Evolutionary conservation across 2,329 filamentous ascomycete genomes (phyloP).

Genomic region (Botrytis aclada): DNA sequence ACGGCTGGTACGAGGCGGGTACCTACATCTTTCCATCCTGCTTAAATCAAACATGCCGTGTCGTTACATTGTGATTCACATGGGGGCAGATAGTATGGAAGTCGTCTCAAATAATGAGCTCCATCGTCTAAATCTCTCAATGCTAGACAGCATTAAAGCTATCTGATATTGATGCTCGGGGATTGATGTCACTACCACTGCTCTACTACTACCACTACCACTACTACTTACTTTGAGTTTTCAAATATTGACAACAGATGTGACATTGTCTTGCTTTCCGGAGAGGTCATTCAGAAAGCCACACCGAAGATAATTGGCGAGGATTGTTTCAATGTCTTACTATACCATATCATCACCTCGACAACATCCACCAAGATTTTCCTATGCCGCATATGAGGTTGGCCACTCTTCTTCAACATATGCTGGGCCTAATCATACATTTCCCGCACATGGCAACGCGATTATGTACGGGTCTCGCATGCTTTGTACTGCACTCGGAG

Average conservation of each 20-base stretch:
- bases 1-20: background rate
- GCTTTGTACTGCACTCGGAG: background rate
- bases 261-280: background rate
- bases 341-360: background rate
- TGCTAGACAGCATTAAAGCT: background rate
- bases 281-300: background rate
- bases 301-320: background rate
- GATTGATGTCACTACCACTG: background rate
- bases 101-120: background rate
- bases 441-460: constrained; percentile 2
- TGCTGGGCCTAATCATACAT: background rate
- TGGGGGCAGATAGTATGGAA: background rate
- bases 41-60: background rate
- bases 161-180: background rate
- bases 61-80: background rate
- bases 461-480: background rate
- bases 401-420: background rate
- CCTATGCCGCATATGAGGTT: background rate
- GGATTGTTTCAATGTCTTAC: background rate
- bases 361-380: constrained; percentile 5
- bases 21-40: background rate
- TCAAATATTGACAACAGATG: background rate
- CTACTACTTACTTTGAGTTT: too few relatives aligned
- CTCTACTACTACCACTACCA: too few relatives aligned
- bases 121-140: background rate